Conservation (phyloP, 2,329 filamentous ascomycete species). For the Magnaporthiopsis incrustans region DNA sequence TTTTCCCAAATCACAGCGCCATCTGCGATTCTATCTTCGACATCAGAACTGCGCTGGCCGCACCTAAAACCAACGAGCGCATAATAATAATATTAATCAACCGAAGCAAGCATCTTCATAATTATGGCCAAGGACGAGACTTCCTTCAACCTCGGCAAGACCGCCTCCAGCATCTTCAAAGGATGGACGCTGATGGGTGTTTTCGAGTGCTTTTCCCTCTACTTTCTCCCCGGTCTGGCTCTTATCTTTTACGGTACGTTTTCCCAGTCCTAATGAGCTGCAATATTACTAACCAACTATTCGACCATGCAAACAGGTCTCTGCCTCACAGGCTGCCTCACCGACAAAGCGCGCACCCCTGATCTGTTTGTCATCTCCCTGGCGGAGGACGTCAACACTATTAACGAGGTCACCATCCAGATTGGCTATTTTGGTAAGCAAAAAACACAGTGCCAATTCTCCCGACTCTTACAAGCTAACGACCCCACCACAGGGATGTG, state of each 20-base stretch:
- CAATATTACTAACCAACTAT: background rate
- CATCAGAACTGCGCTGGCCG: too few species aligned
- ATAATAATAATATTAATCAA: too few species aligned
- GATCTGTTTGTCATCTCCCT: constrained; percentile 3
- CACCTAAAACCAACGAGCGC: too few species aligned
- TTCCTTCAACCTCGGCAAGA: too few species aligned
- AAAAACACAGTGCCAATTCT: too few species aligned
- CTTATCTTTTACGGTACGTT: background rate
- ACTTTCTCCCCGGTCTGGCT: background rate
- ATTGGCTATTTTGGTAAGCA: constrained; percentile 5
- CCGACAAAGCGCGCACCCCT: background rate
- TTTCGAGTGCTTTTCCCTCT: background rate
- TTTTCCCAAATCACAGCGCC: too few species aligned
- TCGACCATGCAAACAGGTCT: background rate
- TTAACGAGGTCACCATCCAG: background rate
- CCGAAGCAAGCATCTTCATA: too few species aligned
- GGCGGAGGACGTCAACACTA: background rate
- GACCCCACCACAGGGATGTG: background rate
- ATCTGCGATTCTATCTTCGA: too few species aligned
- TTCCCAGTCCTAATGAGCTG: background rate
- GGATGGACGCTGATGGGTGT: too few species aligned
- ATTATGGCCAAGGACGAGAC: too few species aligned
- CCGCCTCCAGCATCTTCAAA: too few species aligned
- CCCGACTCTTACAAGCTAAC: too few species aligned
- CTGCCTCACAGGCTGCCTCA: background rate